These are phyloP conservation scores for Neofusicoccum umdonicola DNA, from an alignment of 2,329 filamentous ascomycete genomes.

Conservation along the genomic window DNA sequence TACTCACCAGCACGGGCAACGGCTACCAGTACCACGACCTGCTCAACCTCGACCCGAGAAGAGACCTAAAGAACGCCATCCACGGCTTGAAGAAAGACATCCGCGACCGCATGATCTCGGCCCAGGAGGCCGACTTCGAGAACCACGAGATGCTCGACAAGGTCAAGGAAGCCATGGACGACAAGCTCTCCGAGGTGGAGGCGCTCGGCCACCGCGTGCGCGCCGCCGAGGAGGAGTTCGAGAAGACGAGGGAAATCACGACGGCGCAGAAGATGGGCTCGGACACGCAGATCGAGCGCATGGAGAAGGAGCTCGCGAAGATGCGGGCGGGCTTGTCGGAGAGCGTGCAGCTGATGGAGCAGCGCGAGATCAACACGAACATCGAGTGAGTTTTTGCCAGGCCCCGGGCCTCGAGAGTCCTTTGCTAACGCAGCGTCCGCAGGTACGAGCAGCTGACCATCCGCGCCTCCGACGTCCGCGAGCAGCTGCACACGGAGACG, in stretches of 20 bases:
- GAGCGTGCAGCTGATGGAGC: conserved; percentile 86
- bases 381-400: conserved; percentile 67
- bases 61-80: conserved; percentile 76
- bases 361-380: conserved; percentile 92
- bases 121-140: conserved; percentile 88
- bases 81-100: conserved; percentile 81
- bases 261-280: conserved; percentile 83
- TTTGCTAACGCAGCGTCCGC: conserved; percentile 9
- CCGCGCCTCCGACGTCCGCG: conserved; percentile 77
- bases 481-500: conserved; percentile 96
- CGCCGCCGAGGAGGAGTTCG: conserved; percentile 88
- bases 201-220: conserved; percentile 83
- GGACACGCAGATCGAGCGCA: conserved; percentile 95
- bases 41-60: conserved; percentile 82
- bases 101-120: conserved; percentile 77
- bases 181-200: conserved; percentile 90
- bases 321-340: conserved; percentile 83
- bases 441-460: conserved; percentile 92
- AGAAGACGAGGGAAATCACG: conserved; percentile 84
- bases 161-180: conserved; percentile 94
- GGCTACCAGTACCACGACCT: conserved; percentile 90
- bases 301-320: conserved; percentile 95
- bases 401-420: not conserved
- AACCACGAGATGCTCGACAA: conserved; percentile 86
- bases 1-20: conserved; percentile 76